A percentile compares a stretch with the other conserved stretches of the same genome.
These are phyloP conservation scores for Salix udensis DNA, from an alignment of 345 rosid genomes.

Conservation along the genomic window DNA sequence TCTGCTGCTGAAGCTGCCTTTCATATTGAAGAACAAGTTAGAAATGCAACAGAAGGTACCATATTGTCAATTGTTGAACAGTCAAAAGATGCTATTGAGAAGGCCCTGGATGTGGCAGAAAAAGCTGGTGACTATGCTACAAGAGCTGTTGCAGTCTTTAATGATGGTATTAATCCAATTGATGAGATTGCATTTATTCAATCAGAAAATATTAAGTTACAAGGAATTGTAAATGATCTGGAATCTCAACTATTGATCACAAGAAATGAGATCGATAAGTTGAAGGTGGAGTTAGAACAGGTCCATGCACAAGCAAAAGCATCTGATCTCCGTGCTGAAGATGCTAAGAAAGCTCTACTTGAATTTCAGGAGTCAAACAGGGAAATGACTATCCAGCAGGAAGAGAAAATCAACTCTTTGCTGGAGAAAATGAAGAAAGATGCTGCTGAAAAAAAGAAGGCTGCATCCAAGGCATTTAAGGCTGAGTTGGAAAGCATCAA, in stretches of 20 bases:
- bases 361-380: slow-evolving; percentile 40
- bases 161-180: slow-evolving; percentile 16
- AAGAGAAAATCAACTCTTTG: slow-evolving; percentile 29
- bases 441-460: slow-evolving; percentile 25
- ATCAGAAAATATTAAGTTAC: slow-evolving; percentile 31
- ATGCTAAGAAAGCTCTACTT: slow-evolving; percentile 39
- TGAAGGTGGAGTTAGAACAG: slow-evolving; percentile 37
- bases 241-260: slow-evolving; percentile 34
- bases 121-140: slow-evolving; percentile 33
- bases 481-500: slow-evolving; percentile 37
- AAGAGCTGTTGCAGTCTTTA: slow-evolving; percentile 28
- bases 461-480: slow-evolving; percentile 30
- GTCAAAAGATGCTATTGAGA: slow-evolving; percentile 42
- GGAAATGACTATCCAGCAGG: slow-evolving; percentile 24
- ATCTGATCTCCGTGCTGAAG: slow-evolving; percentile 31
- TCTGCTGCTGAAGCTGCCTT: slow-evolving; percentile 36
- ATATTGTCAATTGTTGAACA: slow-evolving; percentile 38
- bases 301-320: slow-evolving; percentile 26
- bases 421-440: slow-evolving; percentile 42
- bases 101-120: slow-evolving; percentile 38
- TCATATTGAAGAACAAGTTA: slow-evolving; percentile 39
- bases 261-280: slow-evolving; percentile 31
- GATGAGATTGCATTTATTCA: slow-evolving; percentile 36
- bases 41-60: slow-evolving; percentile 38
- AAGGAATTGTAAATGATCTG: slow-evolving; percentile 28